phyloP scores from a whole-genome alignment of 345 rosid genomes.

The Populus deltoides region DNA sequence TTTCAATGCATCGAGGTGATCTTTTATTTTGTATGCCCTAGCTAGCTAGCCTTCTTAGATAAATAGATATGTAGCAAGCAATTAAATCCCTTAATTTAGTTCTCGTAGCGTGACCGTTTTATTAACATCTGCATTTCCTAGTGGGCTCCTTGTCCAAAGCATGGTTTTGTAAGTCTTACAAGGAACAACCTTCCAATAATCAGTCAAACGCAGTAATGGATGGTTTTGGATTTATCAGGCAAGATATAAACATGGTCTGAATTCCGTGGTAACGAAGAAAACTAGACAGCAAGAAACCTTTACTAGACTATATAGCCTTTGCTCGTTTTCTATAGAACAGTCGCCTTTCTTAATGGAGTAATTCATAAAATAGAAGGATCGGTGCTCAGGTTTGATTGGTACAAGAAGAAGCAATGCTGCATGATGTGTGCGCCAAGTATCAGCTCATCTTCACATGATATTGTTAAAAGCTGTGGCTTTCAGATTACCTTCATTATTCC shows the following conservation, averaged over 20 bases:
- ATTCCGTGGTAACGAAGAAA: constrained; percentile 4
- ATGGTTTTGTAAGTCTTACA: constrained; percentile 22
- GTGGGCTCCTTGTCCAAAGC: constrained; percentile 12
- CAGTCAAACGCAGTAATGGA: constrained; percentile 19
- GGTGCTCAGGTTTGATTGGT: neutral
- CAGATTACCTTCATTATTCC: no score
- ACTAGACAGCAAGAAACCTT: constrained; percentile 8
- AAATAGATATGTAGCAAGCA: no score
- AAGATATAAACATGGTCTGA: constrained; percentile 18
- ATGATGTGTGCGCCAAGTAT: no score
- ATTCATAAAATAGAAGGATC: neutral
- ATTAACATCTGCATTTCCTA: neutral
- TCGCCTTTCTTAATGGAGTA: no score
- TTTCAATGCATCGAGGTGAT: no score
- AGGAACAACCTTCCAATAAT: constrained; percentile 34
- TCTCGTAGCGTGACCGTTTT: neutral
- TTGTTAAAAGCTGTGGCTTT: no score
- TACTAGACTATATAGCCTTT: neutral
- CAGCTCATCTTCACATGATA: neutral
- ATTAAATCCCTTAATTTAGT: neutral
- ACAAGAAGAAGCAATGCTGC: neutral
- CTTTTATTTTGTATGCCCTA: no score
- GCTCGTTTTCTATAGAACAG: neutral
- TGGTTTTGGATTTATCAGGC: constrained; percentile 53
- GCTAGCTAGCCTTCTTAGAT: no score